Conservation (phyloP, 2,329 filamentous ascomycete species). For the Biscogniauxia marginata region DNA sequence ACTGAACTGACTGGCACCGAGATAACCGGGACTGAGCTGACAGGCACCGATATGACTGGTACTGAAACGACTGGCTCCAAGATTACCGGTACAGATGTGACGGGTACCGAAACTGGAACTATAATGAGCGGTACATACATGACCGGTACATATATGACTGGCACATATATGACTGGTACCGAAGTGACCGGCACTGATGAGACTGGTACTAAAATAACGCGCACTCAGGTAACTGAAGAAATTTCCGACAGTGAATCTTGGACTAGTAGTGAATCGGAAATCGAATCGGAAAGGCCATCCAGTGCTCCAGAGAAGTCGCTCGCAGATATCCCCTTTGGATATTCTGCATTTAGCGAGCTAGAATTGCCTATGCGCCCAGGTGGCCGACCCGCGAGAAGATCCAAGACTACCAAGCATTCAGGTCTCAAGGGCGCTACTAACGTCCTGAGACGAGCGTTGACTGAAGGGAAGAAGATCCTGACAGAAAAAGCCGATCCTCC, state of each 20-base stretch:
- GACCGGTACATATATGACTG: constrained; percentile 7
- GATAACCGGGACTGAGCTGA: neutral
- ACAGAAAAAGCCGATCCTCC: constrained; percentile 57
- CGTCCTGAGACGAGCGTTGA: constrained; percentile 63
- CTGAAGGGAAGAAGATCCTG: constrained; percentile 63
- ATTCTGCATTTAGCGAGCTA: constrained; percentile 65
- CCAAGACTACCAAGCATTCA: constrained; percentile 51
- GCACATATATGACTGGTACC: constrained; percentile 27
- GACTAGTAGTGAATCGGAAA: constrained; percentile 33
- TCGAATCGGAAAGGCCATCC: constrained; percentile 37
- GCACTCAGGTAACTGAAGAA: constrained; percentile 26
- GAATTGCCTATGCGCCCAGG: constrained; percentile 53
- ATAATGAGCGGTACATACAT: constrained; percentile 16
- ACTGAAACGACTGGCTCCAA: constrained; percentile 29
- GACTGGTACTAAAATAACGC: constrained; percentile 14
- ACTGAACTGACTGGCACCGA: constrained; percentile 20
- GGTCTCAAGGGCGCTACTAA: constrained; percentile 62
- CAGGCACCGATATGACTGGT: constrained; percentile 7
- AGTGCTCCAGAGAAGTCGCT: constrained; percentile 50
- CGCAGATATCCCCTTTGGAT: constrained; percentile 62
- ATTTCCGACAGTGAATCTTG: constrained; percentile 34
- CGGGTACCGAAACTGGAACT: constrained; percentile 19
- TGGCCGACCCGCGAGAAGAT: constrained; percentile 41
- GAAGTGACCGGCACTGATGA: constrained; percentile 1
- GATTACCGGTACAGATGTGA: neutral